Conservation (phyloP, 305 asterid genomes). For the Fraxinus velutina region DNA sequence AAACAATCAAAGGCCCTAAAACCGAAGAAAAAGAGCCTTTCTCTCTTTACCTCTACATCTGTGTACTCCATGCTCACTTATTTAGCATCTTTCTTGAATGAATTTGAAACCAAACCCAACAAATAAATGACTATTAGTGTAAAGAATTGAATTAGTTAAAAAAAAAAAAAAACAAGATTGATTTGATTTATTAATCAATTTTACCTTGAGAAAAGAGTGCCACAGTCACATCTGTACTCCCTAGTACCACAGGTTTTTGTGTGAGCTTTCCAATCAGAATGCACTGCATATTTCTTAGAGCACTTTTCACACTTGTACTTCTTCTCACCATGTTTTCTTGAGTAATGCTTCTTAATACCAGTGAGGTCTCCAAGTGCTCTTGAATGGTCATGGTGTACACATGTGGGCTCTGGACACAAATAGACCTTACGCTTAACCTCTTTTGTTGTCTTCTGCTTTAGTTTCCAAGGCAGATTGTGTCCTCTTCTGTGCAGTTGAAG, state of each 20-base stretch:
- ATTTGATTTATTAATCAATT: background rate
- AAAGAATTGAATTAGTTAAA: background rate
- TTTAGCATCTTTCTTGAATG: background rate
- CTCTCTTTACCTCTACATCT: background rate
- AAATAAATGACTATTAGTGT: background rate
- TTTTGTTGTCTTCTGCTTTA: conserved; percentile 59
- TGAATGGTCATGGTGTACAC: conserved; percentile 74
- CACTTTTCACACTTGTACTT: conserved; percentile 73
- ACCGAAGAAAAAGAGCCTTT: background rate
- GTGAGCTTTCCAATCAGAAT: conserved; percentile 88
- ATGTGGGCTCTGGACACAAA: conserved; percentile 75
- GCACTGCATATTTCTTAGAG: conserved; percentile 79
- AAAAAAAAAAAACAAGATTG: background rate
- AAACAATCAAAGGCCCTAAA: conserved; percentile 16
- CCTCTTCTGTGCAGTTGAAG: conserved; percentile 81
- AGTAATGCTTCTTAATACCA: conserved; percentile 71
- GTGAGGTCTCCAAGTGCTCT: conserved; percentile 87
- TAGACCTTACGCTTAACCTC: conserved; percentile 63
- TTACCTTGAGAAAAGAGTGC: conserved; percentile 78
- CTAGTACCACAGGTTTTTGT: conserved; percentile 74
- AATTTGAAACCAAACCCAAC: background rate
- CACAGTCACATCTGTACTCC: conserved; percentile 78
- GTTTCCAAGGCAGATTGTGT: conserved; percentile 81
- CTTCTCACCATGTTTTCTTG: conserved; percentile 76
- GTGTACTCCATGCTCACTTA: background rate